Percentiles rank a stretch among this genome's conserved stretches.
phyloP scores from a whole-genome alignment of 2,329 filamentous ascomycete species.

The Tolypocladium sp. region DNA sequence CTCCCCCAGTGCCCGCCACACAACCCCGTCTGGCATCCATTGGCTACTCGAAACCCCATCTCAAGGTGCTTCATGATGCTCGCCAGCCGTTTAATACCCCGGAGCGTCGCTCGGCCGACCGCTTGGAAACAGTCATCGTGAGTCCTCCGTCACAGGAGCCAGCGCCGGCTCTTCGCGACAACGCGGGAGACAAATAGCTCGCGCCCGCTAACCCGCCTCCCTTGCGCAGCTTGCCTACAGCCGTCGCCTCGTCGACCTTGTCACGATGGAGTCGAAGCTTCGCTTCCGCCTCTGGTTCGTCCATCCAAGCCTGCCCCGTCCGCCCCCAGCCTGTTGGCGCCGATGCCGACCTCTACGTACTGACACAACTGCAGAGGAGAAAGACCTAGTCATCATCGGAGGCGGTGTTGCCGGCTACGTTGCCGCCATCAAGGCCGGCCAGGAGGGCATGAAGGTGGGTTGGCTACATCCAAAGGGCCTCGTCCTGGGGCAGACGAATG shows the following conservation, averaged over 20 bases:
- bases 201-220: slow-evolving; percentile 1
- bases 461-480: not conserved
- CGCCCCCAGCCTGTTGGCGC: too few relatives aligned
- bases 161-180: not conserved
- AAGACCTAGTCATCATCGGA: slow-evolving; percentile 95
- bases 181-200: not conserved
- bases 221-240: slow-evolving; percentile 35
- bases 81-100: slow-evolving; percentile 51
- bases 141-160: slow-evolving; percentile 13
- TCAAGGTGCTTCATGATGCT: slow-evolving; percentile 40
- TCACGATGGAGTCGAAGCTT: slow-evolving; percentile 50
- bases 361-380: slow-evolving; percentile 61
- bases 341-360: slow-evolving; percentile 7
- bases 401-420: slow-evolving; percentile 98
- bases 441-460: slow-evolving; percentile 86
- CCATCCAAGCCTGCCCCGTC: not conserved
- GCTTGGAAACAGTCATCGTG: slow-evolving; percentile 44
- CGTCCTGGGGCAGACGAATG: not conserved
- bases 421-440: slow-evolving; percentile 96
- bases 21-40: slow-evolving; percentile 10
- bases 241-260: slow-evolving; percentile 33
- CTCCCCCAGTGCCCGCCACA: slow-evolving; percentile 3
- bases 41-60: slow-evolving; percentile 12
- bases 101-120: slow-evolving; percentile 46
- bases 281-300: slow-evolving; percentile 48